phyloP scores from a whole-genome alignment of 768 basidiomycete species.

The Boletus rubroflammeus region DNA sequence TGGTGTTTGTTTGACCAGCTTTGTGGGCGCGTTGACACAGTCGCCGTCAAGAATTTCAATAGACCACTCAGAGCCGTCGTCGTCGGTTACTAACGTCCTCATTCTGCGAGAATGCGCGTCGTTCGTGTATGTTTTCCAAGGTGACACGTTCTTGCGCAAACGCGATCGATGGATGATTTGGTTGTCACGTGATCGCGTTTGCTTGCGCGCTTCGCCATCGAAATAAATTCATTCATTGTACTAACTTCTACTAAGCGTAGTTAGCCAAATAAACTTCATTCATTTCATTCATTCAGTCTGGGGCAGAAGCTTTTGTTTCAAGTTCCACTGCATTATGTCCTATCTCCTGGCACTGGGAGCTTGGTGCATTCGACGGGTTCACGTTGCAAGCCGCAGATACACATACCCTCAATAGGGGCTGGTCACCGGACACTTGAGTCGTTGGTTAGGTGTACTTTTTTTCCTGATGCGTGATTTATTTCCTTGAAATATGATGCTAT shows the following conservation, averaged over 20 bases:
- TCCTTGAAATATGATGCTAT: neutral
- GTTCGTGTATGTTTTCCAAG: neutral
- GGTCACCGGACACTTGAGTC: neutral
- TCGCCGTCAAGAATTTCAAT: slow-evolving; percentile 30
- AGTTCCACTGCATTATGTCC: neutral
- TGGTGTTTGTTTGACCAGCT: slow-evolving; percentile 20
- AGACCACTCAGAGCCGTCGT: slow-evolving; percentile 27
- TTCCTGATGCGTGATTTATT: neutral
- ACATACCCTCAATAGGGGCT: too few species aligned
- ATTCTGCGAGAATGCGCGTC: slow-evolving; percentile 10
- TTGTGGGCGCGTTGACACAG: slow-evolving; percentile 6
- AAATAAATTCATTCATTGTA: too few species aligned
- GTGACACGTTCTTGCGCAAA: neutral
- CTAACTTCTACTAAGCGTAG: too few species aligned
- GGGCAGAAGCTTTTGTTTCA: too few species aligned
- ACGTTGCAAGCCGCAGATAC: neutral
- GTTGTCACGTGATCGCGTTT: slow-evolving; percentile 20
- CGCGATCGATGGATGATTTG: neutral
- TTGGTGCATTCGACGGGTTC: neutral
- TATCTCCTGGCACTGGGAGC: neutral
- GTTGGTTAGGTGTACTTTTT: neutral
- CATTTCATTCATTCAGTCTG: too few species aligned
- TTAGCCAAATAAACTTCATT: too few species aligned
- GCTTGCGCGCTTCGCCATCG: too few species aligned
- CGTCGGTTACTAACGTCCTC: slow-evolving; percentile 14